Evolutionary conservation across 1,284 basidiomycete species (phyloP).

Genomic region (Xanthoconium separans): DNA sequence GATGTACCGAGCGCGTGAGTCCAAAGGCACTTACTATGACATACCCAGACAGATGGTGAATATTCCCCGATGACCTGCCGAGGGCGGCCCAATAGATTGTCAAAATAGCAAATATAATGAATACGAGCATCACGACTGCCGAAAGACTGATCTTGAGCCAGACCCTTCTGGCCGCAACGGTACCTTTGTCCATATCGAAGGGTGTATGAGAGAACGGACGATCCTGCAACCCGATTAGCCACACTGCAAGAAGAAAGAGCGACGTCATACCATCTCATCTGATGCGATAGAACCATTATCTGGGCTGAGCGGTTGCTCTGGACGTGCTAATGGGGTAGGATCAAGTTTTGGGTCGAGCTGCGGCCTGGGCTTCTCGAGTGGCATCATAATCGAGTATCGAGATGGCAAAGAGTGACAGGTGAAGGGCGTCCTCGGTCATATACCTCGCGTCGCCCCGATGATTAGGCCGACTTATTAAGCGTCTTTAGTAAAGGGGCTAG

Average conservation of each 20-base stretch:
- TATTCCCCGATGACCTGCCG: slow-evolving; percentile 26
- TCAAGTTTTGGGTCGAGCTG: too few species aligned
- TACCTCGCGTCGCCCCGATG: too few species aligned
- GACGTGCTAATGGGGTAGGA: neutral
- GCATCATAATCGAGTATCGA: slow-evolving; percentile 7
- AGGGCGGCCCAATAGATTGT: slow-evolving; percentile 42
- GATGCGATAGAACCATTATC: neutral
- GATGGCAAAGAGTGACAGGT: neutral
- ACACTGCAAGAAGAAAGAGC: neutral
- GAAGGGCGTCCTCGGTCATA: too few species aligned
- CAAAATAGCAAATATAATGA: slow-evolving; percentile 33
- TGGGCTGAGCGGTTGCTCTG: neutral
- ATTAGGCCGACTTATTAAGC: neutral
- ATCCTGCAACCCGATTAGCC: slow-evolving; percentile 28
- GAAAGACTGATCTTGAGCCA: slow-evolving; percentile 35
- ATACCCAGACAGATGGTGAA: slow-evolving; percentile 39
- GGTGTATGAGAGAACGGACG: slow-evolving; percentile 36
- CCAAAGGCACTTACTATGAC: slow-evolving; percentile 34
- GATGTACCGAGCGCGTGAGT: neutral
- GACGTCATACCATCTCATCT: slow-evolving; percentile 11
- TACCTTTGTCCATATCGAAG: slow-evolving; percentile 35
- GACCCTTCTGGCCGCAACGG: slow-evolving; percentile 27
- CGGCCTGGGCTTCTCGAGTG: neutral
- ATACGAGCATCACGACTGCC: slow-evolving; percentile 24
- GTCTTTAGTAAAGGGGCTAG: slow-evolving; percentile 3